A percentile compares a stretch with the other conserved stretches of the same genome.
phyloP scores from a whole-genome alignment of 2,329 filamentous ascomycete genomes.

The Periconia sp. region DNA sequence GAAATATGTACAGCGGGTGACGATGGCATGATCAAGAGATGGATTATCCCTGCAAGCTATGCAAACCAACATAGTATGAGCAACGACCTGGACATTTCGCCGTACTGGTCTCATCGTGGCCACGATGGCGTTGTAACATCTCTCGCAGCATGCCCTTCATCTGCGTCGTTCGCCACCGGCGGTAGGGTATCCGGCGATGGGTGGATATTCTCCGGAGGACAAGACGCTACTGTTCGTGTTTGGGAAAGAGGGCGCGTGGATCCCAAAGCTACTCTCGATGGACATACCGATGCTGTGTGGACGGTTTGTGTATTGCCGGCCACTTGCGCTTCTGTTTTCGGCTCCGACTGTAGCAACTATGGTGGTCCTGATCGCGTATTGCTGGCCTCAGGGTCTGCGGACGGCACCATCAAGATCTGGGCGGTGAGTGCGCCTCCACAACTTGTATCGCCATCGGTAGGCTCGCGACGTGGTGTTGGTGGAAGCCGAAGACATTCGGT shows the following conservation, averaged over 20 bases:
- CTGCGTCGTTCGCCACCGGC: slow-evolving; percentile 85
- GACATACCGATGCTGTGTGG: slow-evolving; percentile 96
- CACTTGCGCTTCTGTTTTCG: slow-evolving; percentile 78
- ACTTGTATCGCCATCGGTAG: slow-evolving; percentile 75
- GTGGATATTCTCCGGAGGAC: slow-evolving; percentile 97
- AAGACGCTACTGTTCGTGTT: slow-evolving; percentile 88
- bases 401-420: slow-evolving; percentile 92
- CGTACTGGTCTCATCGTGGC: slow-evolving; percentile 93
- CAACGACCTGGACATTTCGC: slow-evolving; percentile 85
- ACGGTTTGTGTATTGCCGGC: slow-evolving; percentile 88
- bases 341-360: slow-evolving; percentile 67
- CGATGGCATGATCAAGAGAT: slow-evolving; percentile 93
- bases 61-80: slow-evolving; percentile 63
- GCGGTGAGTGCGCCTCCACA: slow-evolving; percentile 90
- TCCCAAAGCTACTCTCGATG: slow-evolving; percentile 90
- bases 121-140: slow-evolving; percentile 89
- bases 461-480: slow-evolving; percentile 66
- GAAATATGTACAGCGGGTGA: slow-evolving; percentile 97
- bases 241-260: slow-evolving; percentile 96
- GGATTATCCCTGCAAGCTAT: slow-evolving; percentile 86
- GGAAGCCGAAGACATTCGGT: slow-evolving; percentile 88
- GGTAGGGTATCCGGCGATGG: slow-evolving; percentile 88
- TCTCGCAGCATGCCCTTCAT: slow-evolving; percentile 82
- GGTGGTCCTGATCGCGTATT: slow-evolving; percentile 84
- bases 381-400: slow-evolving; percentile 87